Evolutionary conservation across 345 rosid species (phyloP).

Genomic region (Linum lewisii): DNA sequence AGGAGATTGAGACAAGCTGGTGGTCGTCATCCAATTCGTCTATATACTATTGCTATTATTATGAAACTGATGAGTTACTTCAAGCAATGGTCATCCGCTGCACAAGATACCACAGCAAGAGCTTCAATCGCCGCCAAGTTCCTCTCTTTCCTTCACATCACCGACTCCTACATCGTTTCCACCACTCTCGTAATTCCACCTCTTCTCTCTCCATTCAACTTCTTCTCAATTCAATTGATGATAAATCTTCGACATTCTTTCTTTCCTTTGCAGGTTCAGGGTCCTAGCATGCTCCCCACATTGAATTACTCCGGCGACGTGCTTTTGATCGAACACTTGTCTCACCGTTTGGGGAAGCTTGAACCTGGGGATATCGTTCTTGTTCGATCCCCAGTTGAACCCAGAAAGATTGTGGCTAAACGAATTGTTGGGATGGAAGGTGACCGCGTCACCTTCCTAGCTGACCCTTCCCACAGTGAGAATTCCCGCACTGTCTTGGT

Average conservation of each 20-base stretch:
- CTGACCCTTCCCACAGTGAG: slow-evolving; percentile 14
- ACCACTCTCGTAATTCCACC: slow-evolving; percentile 33
- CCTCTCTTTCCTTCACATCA: slow-evolving; percentile 49
- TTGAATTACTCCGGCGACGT: slow-evolving; percentile 64
- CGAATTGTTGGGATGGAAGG: slow-evolving; percentile 67
- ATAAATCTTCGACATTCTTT: background rate
- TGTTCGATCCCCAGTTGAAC: slow-evolving; percentile 65
- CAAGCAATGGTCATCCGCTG: slow-evolving; percentile 30
- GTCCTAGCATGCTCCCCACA: slow-evolving; percentile 82
- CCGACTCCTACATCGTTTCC: slow-evolving; percentile 47
- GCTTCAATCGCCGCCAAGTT: slow-evolving; percentile 22
- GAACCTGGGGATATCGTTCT: slow-evolving; percentile 62
- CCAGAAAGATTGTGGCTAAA: slow-evolving; percentile 45
- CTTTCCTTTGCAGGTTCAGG: slow-evolving; percentile 43
- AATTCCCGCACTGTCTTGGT: slow-evolving; percentile 12
- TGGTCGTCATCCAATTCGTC: background rate
- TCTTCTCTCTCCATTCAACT: background rate
- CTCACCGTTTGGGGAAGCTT: slow-evolving; percentile 53
- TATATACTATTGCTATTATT: no score
- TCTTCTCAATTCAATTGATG: background rate
- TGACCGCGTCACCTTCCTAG: slow-evolving; percentile 43
- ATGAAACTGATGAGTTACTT: background rate
- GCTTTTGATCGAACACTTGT: slow-evolving; percentile 45
- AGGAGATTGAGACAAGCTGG: no score
- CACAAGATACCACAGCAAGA: slow-evolving; percentile 29